Base-by-base conservation (phyloP, 2,329 filamentous ascomycete genomes). In the Rhynchosporium graminicola region DNA sequence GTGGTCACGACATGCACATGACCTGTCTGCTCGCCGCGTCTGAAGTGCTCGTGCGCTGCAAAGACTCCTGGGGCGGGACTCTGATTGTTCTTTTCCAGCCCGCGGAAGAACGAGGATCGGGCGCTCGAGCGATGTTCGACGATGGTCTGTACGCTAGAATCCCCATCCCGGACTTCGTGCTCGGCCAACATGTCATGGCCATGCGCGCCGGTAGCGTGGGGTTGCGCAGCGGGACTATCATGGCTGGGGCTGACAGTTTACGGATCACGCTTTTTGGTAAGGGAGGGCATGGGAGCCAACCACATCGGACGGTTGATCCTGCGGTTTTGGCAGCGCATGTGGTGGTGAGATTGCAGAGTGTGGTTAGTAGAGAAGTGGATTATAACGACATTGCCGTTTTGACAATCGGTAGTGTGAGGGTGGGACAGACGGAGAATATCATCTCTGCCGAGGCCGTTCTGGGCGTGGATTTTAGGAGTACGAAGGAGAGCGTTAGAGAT, bases 1-100 rank as follows among this genome's bases (percentile, higher is more conserved):
- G 86, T 71, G 87, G 87, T 0, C 87, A 89, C 68, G 86, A 88
- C 67, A 83, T 87, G 76, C 86, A 90, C 70, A 82, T 88, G 31
- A 79, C 83, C 0, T 76, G 77, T 38, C 76, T 89, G 3, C 76
- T 89, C 1, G 87, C 80, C 0, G 81, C 82, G 0, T 80, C 83
- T 0, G 77, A 81, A 26, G 75, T 80, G 0, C 75, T 91, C 0
- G 73, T 78, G 0, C 73, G 72, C 0, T 70, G 75, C 0, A 77
- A 73, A n/a, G 67, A 78, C 0, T 38, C 65, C 0, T 91, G 88
- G 87, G 76, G 72, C 9, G 88, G 88, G 0, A 90, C 85, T 0
- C 68, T 90, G 26, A 75, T 91, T 4, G 72, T 87, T 6, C 73
- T 85, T 2, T 91, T 90, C 72, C 88, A 91, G 68, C 87, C 88